These are phyloP conservation scores for Podospora anserina DNA, from an alignment of 495 filamentous ascomycete species.

Conservation along the genomic window DNA sequence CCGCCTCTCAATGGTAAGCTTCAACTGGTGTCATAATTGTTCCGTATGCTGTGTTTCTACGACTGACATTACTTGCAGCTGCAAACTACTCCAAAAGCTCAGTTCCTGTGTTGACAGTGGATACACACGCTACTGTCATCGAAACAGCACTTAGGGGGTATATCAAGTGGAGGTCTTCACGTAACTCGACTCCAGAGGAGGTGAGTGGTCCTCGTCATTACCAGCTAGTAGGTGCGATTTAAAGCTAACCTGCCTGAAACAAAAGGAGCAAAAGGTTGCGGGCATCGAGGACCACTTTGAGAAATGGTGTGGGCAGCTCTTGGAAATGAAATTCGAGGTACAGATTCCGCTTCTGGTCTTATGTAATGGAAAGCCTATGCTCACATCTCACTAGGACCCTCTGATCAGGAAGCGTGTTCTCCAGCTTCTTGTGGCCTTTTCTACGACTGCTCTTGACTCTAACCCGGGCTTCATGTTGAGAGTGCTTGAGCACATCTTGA, in stretches of 20 bases:
- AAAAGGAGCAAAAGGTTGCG: conserved; percentile 57
- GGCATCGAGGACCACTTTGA: conserved; percentile 67
- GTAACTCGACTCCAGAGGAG: conserved; percentile 55
- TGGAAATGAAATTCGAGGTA: conserved; percentile 72
- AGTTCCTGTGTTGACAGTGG: conserved; percentile 69
- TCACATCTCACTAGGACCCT: conserved; percentile 59
- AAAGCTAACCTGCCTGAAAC: conserved; percentile 14
- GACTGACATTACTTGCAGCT: conserved; percentile 47
- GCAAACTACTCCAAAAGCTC: conserved; percentile 78
- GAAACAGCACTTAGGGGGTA: conserved; percentile 91
- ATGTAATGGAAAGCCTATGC: conserved; percentile 1
- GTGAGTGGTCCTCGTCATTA: conserved; percentile 31
- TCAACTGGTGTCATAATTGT: not conserved
- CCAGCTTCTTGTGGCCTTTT: conserved; percentile 80
- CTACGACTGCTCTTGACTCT: conserved; percentile 73
- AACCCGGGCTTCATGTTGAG: conserved; percentile 77
- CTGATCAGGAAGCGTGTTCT: conserved; percentile 79
- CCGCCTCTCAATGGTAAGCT: conserved; percentile 65
- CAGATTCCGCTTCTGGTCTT: conserved; percentile 3
- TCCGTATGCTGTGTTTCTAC: not conserved
- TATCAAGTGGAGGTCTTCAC: conserved; percentile 66
- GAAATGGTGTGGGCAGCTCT: conserved; percentile 71
- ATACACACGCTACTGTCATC: conserved; percentile 85
- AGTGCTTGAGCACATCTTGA: conserved; percentile 84
- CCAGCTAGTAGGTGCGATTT: conserved; percentile 9